A percentile compares a stretch with the other conserved stretches of the same genome.
phyloP scores from a whole-genome alignment of 805 yeast genomes.

The Saturnispora kantuleensis region DNA sequence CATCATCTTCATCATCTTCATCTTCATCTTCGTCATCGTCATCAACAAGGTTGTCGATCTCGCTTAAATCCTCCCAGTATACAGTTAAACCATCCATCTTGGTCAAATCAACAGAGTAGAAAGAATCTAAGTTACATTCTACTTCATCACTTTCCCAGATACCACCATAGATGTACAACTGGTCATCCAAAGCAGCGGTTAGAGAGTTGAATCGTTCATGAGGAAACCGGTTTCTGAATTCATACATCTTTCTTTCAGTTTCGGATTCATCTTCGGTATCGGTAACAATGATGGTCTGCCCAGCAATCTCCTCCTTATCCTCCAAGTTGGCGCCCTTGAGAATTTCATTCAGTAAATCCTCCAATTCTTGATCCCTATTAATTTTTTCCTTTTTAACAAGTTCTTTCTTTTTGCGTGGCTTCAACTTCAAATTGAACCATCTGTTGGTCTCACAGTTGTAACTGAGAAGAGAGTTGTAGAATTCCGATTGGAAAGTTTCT shows the following conservation, averaged over 20 bases:
- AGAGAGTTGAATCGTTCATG: constrained; percentile 85
- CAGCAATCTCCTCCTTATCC: constrained; percentile 29
- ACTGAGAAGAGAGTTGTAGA: constrained; percentile 70
- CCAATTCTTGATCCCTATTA: constrained; percentile 69
- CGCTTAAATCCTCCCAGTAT: constrained; percentile 80
- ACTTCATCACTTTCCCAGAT: constrained; percentile 81
- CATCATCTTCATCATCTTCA: constrained; percentile 61
- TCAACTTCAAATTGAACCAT: constrained; percentile 69
- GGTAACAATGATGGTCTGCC: neutral
- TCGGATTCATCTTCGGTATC: constrained; percentile 22
- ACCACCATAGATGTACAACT: constrained; percentile 80
- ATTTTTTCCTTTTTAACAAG: constrained; percentile 34
- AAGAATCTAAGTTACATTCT: constrained; percentile 75
- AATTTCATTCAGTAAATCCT: constrained; percentile 66
- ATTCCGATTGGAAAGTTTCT: constrained; percentile 76
- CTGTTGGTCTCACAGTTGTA: constrained; percentile 80
- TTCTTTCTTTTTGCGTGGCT: constrained; percentile 49
- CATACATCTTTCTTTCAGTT: constrained; percentile 35
- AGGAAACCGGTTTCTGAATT: constrained; percentile 55
- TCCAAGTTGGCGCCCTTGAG: constrained; percentile 63
- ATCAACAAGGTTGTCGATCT: constrained; percentile 40
- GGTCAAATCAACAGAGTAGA: constrained; percentile 78
- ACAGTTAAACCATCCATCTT: constrained; percentile 81
- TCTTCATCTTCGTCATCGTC: constrained; percentile 57
- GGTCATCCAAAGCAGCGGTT: constrained; percentile 77